Base-by-base conservation (phyloP, 2,329 filamentous ascomycete species). In the Arthrobotrys iridis region DNA sequence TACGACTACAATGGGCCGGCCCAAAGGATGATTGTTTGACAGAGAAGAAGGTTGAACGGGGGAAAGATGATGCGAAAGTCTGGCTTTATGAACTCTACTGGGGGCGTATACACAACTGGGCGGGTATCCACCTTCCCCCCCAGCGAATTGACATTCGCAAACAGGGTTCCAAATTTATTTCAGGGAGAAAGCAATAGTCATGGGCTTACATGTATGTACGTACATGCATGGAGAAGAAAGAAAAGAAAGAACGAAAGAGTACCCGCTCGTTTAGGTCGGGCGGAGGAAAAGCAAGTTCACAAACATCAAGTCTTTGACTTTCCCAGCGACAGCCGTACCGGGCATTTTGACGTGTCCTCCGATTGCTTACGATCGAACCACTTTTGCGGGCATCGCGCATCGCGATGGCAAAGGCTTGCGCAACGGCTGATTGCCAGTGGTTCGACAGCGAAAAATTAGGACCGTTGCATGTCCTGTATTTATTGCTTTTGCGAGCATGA, bases 151-250 rank as follows among this genome's bases (percentile, higher is more conserved):
- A 37, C 35, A 64, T 26, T 71, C 18, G 46, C 43, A 60, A 62
- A 62, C 55, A 59, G 37, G 48, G 58, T 62, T 58, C 46, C 46
- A 70, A 46, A 58, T 63, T 63, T 71, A 71, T 64, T 71, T 71
- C 66, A 71, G 58, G 66, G 66, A 71, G 66, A 58, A 28, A 37
- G n/a, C 24, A 70, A 43, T 67, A 55, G 57, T 55, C 40, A 57
- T 58, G 63, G 28, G 63, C 63, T 67, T n/a, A 62, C 65, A 40
- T 60, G 55, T 55, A 68, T 57, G 55, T n/a, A n/a, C n/a, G n/a
- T n/a, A n/a, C n/a, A n/a, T n/a, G n/a, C n/a, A n/a, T n/a, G n/a
- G n/a, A n/a, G n/a, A n/a, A n/a, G 64, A 55, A 60, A 40, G 52
- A 41, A 40, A 55, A 35, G 13, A 20, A 52, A 20, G 45, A 30